Base-by-base conservation (phyloP, 768 basidiomycete genomes). In the Tephrocybe sp. region DNA sequence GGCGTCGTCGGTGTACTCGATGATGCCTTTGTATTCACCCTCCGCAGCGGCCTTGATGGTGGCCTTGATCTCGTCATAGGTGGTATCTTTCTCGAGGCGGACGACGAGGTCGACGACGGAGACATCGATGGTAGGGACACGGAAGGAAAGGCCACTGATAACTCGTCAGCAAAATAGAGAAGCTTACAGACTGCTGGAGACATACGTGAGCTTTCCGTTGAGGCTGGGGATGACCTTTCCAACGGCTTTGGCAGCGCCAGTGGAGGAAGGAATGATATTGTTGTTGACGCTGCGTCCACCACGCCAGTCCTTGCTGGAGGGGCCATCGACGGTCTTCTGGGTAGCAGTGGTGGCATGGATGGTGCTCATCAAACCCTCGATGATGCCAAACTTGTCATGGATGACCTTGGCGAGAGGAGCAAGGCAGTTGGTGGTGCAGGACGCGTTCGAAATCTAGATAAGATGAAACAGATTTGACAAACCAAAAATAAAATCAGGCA, bases 231-330 rank as follows among this genome's bases (percentile, higher is more conserved):
- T 98, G 72, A 99, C 94, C 79, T 97, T 96, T 63, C 94, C 94
- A 66, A 96, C 93, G 57, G 94, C 94, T 84, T 98, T 99, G 70
- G 96, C 96, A 58, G 96, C 96, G 74, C 96, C 96, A 60, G 96
- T 98, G 61, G 95, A 96, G 19, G 95, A 97, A 44, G 96, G 96
- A 68, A 99, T 99, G 76, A 99, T 98, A 84, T 99, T 99, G 78
- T 89, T 89, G 73, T 86, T 88, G 59, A 95, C 93, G 64, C 86
- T 85, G 74, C 96, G 96, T 58, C 93, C 93, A 67, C 93, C 93
- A 68, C 93, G 91, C 93, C 93, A 96, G 77, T 96, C 93, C 78
- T 95, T 98, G 79, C 80, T 67, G 42, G 93, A 96, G 39, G 92
- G 92, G 45, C 92, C 94, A 60, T 97, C 95, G 63, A 93, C 91